Percentiles rank a stretch among this genome's conserved stretches.
phyloP scores from a whole-genome alignment of 257 asterid genomes.

The Schizonepeta tenuifolia region DNA sequence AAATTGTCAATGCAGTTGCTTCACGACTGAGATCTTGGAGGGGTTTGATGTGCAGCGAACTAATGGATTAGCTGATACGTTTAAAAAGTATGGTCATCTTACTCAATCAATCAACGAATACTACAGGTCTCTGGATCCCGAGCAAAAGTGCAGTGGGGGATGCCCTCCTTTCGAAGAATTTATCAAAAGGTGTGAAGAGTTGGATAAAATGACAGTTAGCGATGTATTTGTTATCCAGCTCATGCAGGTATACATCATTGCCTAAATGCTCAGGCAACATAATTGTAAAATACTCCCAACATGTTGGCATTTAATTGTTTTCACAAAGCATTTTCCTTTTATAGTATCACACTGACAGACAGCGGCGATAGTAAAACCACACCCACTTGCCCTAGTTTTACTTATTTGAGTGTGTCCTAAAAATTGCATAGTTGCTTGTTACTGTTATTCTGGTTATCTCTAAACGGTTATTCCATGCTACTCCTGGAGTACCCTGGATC shows the following conservation, averaged over 20 bases:
- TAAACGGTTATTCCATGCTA: no score
- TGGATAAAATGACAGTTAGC: constrained; percentile 82
- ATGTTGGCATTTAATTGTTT: constrained; percentile 19
- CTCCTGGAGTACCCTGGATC: no score
- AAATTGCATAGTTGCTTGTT: background rate
- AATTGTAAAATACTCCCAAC: background rate
- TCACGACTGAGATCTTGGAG: constrained; percentile 97
- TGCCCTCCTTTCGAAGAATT: constrained; percentile 71
- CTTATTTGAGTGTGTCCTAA: background rate
- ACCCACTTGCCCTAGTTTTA: constrained; percentile 1
- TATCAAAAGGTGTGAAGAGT: constrained; percentile 75
- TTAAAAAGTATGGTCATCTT: constrained; percentile 82
- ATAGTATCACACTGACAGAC: background rate
- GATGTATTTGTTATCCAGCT: constrained; percentile 97
- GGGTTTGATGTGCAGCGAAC: constrained; percentile 98
- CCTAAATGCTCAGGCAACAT: constrained; percentile 17
- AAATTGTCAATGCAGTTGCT: constrained; percentile 66
- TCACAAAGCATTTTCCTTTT: constrained; percentile 11
- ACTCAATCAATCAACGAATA: constrained; percentile 78
- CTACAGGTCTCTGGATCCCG: constrained; percentile 63
- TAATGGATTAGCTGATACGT: constrained; percentile 81
- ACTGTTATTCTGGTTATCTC: background rate
- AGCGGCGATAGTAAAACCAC: no score
- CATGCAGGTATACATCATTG: constrained; percentile 73
- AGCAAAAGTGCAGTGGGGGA: constrained; percentile 43